phyloP scores from a whole-genome alignment of 2,329 filamentous ascomycete species.

The Ophiostoma triangulosporum region DNA sequence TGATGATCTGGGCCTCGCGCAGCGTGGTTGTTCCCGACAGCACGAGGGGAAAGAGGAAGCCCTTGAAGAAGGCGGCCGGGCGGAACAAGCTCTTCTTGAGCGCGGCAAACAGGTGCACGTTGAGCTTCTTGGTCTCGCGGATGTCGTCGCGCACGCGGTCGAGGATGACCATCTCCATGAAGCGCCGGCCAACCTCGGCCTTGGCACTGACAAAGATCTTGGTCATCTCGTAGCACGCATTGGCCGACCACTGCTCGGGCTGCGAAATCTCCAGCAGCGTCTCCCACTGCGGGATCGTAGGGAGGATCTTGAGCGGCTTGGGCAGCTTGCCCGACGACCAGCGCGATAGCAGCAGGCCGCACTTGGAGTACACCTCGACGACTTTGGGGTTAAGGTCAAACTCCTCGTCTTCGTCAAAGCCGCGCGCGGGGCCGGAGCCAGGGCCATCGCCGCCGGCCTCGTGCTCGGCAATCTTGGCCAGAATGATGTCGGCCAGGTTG shows the following conservation, averaged over 20 bases:
- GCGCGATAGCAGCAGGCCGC: constrained; percentile 69
- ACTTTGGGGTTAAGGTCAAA: constrained; percentile 75
- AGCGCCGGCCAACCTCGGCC: constrained; percentile 66
- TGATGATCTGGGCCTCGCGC: constrained; percentile 83
- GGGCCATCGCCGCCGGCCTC: constrained; percentile 40
- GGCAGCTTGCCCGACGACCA: constrained; percentile 91
- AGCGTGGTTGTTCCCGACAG: constrained; percentile 78
- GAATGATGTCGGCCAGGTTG: constrained; percentile 83
- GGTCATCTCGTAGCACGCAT: constrained; percentile 75
- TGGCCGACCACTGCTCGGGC: constrained; percentile 61
- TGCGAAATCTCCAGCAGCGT: constrained; percentile 14
- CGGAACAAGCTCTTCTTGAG: constrained; percentile 90
- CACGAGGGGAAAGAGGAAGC: constrained; percentile 77
- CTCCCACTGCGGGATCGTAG: constrained; percentile 77
- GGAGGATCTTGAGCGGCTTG: constrained; percentile 95
- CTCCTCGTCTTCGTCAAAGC: constrained; percentile 34
- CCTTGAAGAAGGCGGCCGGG: constrained; percentile 93
- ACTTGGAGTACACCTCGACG: constrained; percentile 87
- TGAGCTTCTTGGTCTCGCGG: constrained; percentile 84
- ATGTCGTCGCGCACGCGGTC: constrained; percentile 91
- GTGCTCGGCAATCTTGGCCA: constrained; percentile 86
- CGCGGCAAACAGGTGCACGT: constrained; percentile 87
- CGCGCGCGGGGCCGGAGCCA: constrained; percentile 1
- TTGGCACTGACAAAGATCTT: constrained; percentile 83
- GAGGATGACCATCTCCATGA: constrained; percentile 75